Evolutionary conservation across 805 yeast species (phyloP), one percentile per base, ranked within the genome.

Genomic region (Yarrowia keelungensis): DNA sequence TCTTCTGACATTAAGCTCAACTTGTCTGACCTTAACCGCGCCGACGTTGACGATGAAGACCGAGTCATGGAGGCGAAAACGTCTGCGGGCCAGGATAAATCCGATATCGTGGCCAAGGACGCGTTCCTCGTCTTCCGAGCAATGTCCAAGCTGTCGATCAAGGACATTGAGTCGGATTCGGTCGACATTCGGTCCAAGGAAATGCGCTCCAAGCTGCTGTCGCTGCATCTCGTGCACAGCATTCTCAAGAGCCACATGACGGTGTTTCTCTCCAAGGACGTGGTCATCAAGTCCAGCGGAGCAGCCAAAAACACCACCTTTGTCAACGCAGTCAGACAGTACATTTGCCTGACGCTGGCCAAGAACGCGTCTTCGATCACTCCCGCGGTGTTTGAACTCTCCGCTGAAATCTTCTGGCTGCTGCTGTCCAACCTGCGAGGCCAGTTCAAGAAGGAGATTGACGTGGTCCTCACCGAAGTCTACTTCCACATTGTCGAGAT

Each of bases 401-500:
- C 97, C 4, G 83, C 94, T 49, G 98, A 95, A 78, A 93, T 96
- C 16, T 92, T 92, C 80, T 95, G 97, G 97, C 81, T 94, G 50
- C 82, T 95, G 73, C 82, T 94, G 49, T 86, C 92, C 32, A 90
- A 92, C 73, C 81, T 96, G 73, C 86, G 99, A 75, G 84, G 89
- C 14, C 95, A 90, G 73, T 92, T 95, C 81, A 94, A 93, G 78
- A 85, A 89, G 72, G 99, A 95, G 76, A 91, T 95, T 54, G 97
- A 97, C 0, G 97, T 96, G 0, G 91, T 96, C 75, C 86, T 93
- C 80, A 89, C 88, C 54, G 98, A 95, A 75, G 91, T 94, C 67
- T 95, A 95, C 77, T 90, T 95, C 79, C 97, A 98, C 2, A 91
- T 96, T 51, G 85, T 95, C 56, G 98, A 94, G 75, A 86, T 95